A percentile compares a stretch with the other conserved stretches of the same genome.
phyloP scores from a whole-genome alignment of 495 filamentous ascomycete species.

The Coniosporium apollinis region DNA sequence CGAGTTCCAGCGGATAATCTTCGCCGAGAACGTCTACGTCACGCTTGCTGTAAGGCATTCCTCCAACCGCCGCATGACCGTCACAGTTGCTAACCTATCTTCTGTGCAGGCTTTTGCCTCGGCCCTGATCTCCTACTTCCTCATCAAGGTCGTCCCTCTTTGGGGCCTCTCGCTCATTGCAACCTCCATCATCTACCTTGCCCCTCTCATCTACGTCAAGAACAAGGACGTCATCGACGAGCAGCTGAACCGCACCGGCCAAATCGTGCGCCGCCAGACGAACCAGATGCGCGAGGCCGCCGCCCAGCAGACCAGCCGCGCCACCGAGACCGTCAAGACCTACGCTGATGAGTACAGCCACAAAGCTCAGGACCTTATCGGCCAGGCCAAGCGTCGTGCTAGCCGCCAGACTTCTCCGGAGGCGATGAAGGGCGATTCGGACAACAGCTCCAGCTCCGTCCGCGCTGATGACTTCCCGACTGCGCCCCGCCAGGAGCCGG shows the following conservation, averaged over 20 bases:
- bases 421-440: too few species aligned
- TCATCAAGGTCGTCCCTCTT: constrained; percentile 84
- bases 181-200: constrained; percentile 62
- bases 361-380: constrained; percentile 66
- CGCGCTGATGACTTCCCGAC: constrained; percentile 13
- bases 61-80: constrained; percentile 3
- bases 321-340: constrained; percentile 58
- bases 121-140: constrained; percentile 76
- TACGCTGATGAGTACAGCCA: constrained; percentile 69
- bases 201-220: constrained; percentile 75
- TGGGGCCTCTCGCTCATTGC: constrained; percentile 78
- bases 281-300: constrained; percentile 64
- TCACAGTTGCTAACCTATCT: constrained; percentile 10
- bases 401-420: too few species aligned
- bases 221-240: constrained; percentile 90
- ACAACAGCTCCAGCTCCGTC: background rate
- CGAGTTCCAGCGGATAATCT: constrained; percentile 86
- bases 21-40: constrained; percentile 76
- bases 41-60: constrained; percentile 45
- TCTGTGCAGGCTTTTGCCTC: constrained; percentile 49
- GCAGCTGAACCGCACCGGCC: constrained; percentile 52
- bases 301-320: constrained; percentile 62
- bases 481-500: constrained; percentile 8
- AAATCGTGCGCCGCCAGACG: constrained; percentile 67
- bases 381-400: constrained; percentile 33